phyloP scores from a whole-genome alignment of 805 yeast genomes.

The Metschnikowia cubensis region DNA sequence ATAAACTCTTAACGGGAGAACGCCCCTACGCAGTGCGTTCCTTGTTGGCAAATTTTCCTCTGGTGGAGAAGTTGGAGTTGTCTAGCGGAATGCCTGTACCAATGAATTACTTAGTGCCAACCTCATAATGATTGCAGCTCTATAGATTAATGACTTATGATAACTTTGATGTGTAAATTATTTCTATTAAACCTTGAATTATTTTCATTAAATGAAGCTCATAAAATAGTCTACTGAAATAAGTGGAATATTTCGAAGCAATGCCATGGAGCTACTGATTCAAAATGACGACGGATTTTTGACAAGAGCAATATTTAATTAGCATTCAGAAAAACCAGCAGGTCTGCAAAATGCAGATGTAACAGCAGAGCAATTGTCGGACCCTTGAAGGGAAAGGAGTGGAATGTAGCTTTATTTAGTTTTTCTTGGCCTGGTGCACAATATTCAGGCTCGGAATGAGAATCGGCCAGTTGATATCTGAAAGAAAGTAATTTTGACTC shows the following conservation, averaged over 20 bases:
- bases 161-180: no score
- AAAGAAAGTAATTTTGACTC: not conserved
- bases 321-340: not conserved
- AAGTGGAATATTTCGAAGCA: not conserved
- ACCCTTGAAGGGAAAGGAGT: not conserved
- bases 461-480: not conserved
- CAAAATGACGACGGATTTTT: not conserved
- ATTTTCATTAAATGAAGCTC: not conserved
- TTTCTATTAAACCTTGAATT: no score
- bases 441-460: not conserved
- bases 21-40: conserved; percentile 27
- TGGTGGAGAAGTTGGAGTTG: conserved; percentile 23
- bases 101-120: not conserved
- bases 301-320: not conserved
- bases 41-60: conserved; percentile 29
- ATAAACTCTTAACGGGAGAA: conserved; percentile 27
- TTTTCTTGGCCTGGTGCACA: not conserved
- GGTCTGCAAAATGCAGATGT: not conserved
- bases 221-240: not conserved
- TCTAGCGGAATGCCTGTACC: conserved; percentile 4
- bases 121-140: not conserved
- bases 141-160: not conserved
- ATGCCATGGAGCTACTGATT: not conserved
- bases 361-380: not conserved
- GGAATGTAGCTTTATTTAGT: not conserved